Evolutionary conservation across 768 basidiomycete genomes (phyloP).

Genomic region (Lentinula lateritia): DNA sequence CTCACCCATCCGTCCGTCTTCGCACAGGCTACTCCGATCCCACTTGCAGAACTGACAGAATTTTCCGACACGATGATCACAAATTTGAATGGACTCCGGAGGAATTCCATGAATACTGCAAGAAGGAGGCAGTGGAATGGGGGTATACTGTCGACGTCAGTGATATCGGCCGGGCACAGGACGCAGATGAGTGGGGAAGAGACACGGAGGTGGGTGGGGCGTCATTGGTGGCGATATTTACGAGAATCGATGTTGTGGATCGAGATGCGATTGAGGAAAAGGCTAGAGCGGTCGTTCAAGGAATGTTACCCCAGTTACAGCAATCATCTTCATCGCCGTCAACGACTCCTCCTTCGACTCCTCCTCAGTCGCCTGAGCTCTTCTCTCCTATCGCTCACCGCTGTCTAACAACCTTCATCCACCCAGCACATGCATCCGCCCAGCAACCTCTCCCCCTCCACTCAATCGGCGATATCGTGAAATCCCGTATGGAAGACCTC

Average conservation of each 20-base stretch:
- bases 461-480: slow-evolving; percentile 46
- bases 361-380: not conserved
- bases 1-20: slow-evolving; percentile 28
- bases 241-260: slow-evolving; percentile 19
- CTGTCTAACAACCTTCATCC: slow-evolving; percentile 41
- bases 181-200: slow-evolving; percentile 69
- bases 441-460: slow-evolving; percentile 33
- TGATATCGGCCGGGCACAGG: slow-evolving; percentile 53
- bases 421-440: slow-evolving; percentile 45
- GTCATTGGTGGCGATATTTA: slow-evolving; percentile 62
- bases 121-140: slow-evolving; percentile 52
- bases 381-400: slow-evolving; percentile 27
- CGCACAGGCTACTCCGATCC: slow-evolving; percentile 64
- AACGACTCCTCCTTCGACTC: slow-evolving; percentile 9
- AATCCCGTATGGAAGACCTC: slow-evolving; percentile 48
- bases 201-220: slow-evolving; percentile 62
- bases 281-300: slow-evolving; percentile 25
- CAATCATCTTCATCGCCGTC: slow-evolving; percentile 7
- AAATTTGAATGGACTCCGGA: slow-evolving; percentile 84
- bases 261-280: slow-evolving; percentile 28
- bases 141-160: slow-evolving; percentile 62
- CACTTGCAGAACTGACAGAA: slow-evolving; percentile 62
- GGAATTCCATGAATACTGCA: slow-evolving; percentile 69
- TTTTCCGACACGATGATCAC: slow-evolving; percentile 81
- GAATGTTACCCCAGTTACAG: slow-evolving; percentile 9